Percentiles rank a stretch among this genome's conserved stretches.
Conservation (phyloP, 2,329 filamentous ascomycete genomes). For the Sporothrix humicola region DNA sequence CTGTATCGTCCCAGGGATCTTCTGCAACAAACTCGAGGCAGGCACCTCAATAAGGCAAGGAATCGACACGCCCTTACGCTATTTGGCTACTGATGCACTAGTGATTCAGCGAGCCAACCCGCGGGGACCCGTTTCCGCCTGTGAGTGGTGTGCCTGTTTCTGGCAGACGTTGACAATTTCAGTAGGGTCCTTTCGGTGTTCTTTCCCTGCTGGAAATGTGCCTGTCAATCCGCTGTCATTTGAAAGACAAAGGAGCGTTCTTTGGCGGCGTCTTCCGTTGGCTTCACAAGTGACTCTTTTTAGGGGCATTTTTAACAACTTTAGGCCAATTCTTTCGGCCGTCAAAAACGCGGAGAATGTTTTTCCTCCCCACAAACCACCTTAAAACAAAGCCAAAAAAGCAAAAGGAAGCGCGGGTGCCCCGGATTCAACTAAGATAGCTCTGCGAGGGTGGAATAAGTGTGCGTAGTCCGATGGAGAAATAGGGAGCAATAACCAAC, state of each 20-base stretch:
- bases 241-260: not conserved
- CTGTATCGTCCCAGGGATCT: slow-evolving; percentile 13
- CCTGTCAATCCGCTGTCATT: no score
- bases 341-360: slow-evolving; percentile 25
- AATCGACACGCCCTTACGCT: slow-evolving; percentile 1
- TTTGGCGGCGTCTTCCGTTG: not conserved
- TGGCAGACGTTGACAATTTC: not conserved
- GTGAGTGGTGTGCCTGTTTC: not conserved
- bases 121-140: not conserved
- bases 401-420: slow-evolving; percentile 5
- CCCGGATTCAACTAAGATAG: slow-evolving; percentile 15
- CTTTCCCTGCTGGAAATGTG: not conserved
- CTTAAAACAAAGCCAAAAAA: slow-evolving; percentile 8
- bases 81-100: slow-evolving; percentile 19
- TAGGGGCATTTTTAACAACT: not conserved
- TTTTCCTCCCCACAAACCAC: slow-evolving; percentile 24
- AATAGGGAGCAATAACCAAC: not conserved
- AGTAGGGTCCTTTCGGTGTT: not conserved
- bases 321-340: slow-evolving; percentile 7
- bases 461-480: not conserved
- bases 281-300: not conserved
- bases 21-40: not conserved
- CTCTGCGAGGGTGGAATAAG: not conserved
- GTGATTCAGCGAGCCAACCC: slow-evolving; percentile 19
- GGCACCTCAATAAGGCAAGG: slow-evolving; percentile 5